phyloP scores from a whole-genome alignment of 1,284 basidiomycete genomes.

The Meira miltonrushii region DNA sequence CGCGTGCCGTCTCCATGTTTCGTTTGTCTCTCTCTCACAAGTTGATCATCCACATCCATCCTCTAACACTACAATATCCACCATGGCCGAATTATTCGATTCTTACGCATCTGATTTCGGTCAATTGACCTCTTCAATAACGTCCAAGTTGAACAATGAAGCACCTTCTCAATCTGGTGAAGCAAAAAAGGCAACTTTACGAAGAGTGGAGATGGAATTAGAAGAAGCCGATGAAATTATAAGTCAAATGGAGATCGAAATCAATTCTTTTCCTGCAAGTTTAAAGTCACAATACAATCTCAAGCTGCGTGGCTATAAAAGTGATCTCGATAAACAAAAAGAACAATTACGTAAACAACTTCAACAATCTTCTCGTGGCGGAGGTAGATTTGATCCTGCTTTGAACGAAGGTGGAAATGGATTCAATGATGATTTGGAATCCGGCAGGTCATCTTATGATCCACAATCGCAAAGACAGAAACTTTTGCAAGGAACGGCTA shows the following conservation, averaged over 20 bases:
- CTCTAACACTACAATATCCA: neutral
- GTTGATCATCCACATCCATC: too few relatives aligned
- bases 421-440: conserved; percentile 27
- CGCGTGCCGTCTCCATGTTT: too few relatives aligned
- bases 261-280: conserved; percentile 82
- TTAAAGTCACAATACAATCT: conserved; percentile 38
- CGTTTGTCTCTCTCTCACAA: too few relatives aligned
- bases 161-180: conserved; percentile 56
- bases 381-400: conserved; percentile 1
- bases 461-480: conserved; percentile 53
- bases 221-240: conserved; percentile 95
- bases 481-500: conserved; percentile 52
- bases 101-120: conserved; percentile 48
- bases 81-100: conserved; percentile 51
- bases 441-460: conserved; percentile 17
- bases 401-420: conserved; percentile 7
- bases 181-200: conserved; percentile 72
- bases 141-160: conserved; percentile 25
- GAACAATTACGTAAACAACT: conserved; percentile 3
- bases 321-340: conserved; percentile 34
- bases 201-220: conserved; percentile 86
- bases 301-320: conserved; percentile 34
- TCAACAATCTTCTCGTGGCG: neutral
- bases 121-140: conserved; percentile 37
- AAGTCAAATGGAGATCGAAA: conserved; percentile 98